These are phyloP conservation scores for Cercospora zeae-maydis DNA, from an alignment of 2,329 filamentous ascomycete species.

Conservation along the genomic window DNA sequence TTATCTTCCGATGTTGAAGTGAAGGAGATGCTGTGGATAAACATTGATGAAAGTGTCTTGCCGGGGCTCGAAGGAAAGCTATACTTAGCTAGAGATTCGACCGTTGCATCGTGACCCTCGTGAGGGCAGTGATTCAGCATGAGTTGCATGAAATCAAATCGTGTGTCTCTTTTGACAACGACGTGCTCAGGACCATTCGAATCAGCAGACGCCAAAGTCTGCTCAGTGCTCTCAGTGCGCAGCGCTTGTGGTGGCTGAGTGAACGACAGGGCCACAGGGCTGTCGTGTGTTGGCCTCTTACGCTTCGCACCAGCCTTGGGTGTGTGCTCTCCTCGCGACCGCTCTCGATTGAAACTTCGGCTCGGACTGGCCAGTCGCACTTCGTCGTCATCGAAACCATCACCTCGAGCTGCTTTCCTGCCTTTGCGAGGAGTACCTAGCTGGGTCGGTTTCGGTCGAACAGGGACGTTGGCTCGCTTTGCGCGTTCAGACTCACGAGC, in stretches of 20 bases:
- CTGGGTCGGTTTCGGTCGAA: slow-evolving; percentile 20
- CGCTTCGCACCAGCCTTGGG: slow-evolving; percentile 65
- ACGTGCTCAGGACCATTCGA: background rate
- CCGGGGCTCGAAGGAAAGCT: slow-evolving; percentile 61
- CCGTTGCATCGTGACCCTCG: slow-evolving; percentile 56
- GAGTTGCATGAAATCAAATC: slow-evolving; percentile 52
- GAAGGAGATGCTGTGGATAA: slow-evolving; percentile 64
- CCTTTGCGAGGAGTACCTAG: slow-evolving; percentile 30
- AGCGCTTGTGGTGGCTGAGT: slow-evolving; percentile 23
- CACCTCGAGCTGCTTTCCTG: slow-evolving; percentile 44
- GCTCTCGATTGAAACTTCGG: slow-evolving; percentile 42
- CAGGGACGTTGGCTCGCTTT: slow-evolving; percentile 44
- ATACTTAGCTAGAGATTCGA: slow-evolving; percentile 65
- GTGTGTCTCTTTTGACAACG: slow-evolving; percentile 16
- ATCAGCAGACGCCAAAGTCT: slow-evolving; percentile 14
- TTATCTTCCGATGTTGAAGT: slow-evolving; percentile 49
- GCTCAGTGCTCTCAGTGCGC: slow-evolving; percentile 25
- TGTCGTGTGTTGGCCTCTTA: slow-evolving; percentile 63
- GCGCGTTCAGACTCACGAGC: slow-evolving; percentile 56
- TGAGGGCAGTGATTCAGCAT: slow-evolving; percentile 61
- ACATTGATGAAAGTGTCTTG: slow-evolving; percentile 61
- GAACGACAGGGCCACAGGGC: slow-evolving; percentile 54
- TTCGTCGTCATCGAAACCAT: slow-evolving; percentile 73
- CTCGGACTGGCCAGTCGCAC: slow-evolving; percentile 39
- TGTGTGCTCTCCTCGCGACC: slow-evolving; percentile 49